Base-by-base conservation (phyloP, 2,329 filamentous ascomycete species). In the Elsinoe perseae region DNA sequence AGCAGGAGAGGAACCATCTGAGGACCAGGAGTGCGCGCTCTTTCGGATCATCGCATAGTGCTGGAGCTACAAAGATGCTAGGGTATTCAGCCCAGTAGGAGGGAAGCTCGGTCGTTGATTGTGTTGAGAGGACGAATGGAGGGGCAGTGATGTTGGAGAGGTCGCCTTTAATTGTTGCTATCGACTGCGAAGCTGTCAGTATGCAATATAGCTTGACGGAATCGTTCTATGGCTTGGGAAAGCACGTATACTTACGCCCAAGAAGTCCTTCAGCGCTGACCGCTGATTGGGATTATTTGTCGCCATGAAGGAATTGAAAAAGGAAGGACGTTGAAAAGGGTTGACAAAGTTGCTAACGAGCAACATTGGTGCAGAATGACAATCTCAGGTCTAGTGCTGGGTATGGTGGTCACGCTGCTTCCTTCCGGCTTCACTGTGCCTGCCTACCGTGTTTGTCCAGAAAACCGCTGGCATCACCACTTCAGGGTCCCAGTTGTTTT, bases 1-100 rank as follows among this genome's bases (percentile, higher is more conserved):
- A 63, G 23, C 71, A 73, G 14, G 71, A 69, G 21, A 78, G 65
- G 59, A 78, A 78, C 68, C 75, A 77, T 60, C 77, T 76, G 14
- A 78, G 65, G 0, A 78, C 73, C 7, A 74, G 68, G 7, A 78
- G 63, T 4, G 73, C 70, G 8, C 76, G 66, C 27, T 69, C 65
- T 20, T 71, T 70, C 0, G 72, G 66, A 30, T 71, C 68, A 9
- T 64, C 52, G 58, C 73, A 73, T 8, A 64, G 61, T 0, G 75
- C 73, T 4, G 76, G 74, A 3, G 72, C 71, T 25, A 73, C 65
- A 61, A 78, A 78, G 0, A 78, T 64, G 6, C 69, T 65, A 2
- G 73, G 73, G 58, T 74, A 70, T 44, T 75, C 72, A 25, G 72
- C 73, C 72, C 72, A 75, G 59, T 75, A 76, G 20, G 73, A 69